Evolutionary conservation across 2,329 filamentous ascomycete genomes (phyloP).

Genomic region (Alternaria sp.): DNA sequence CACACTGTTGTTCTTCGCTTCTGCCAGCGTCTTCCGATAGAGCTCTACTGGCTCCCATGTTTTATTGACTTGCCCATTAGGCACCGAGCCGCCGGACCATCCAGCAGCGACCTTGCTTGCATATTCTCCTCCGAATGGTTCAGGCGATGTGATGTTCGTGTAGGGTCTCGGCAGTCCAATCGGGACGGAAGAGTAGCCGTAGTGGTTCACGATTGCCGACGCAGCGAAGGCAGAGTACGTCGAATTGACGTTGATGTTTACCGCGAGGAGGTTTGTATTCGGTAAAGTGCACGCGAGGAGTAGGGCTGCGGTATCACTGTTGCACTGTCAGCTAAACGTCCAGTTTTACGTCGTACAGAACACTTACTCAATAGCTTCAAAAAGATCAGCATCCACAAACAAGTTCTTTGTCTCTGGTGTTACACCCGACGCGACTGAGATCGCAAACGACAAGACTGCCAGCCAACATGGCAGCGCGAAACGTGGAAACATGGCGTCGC

Average conservation of each 20-base stretch:
- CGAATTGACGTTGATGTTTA: slow-evolving; percentile 6
- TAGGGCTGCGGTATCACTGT: slow-evolving; percentile 4
- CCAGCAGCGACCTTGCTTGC: slow-evolving; percentile 55
- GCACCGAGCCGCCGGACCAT: slow-evolving; percentile 47
- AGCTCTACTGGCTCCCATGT: slow-evolving; percentile 50
- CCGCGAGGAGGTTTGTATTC: slow-evolving; percentile 10
- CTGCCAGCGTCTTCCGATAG: slow-evolving; percentile 54
- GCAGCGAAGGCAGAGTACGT: slow-evolving; percentile 50
- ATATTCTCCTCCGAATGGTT: slow-evolving; percentile 53
- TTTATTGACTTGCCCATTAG: slow-evolving; percentile 44
- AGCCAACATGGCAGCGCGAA: background rate
- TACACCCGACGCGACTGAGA: background rate
- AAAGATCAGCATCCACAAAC: slow-evolving; percentile 8
- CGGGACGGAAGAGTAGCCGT: slow-evolving; percentile 46
- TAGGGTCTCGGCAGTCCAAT: slow-evolving; percentile 52
- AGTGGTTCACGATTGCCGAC: slow-evolving; percentile 50
- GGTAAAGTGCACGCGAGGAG: slow-evolving; percentile 8
- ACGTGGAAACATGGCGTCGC: slow-evolving; percentile 2
- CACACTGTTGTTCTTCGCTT: slow-evolving; percentile 51
- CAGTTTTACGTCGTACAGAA: background rate
- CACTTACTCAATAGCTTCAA: slow-evolving; percentile 6
- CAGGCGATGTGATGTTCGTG: slow-evolving; percentile 54
- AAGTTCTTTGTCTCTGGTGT: background rate
- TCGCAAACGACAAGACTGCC: background rate
- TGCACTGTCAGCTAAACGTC: background rate